A percentile compares a stretch with the other conserved stretches of the same genome.
Conservation (phyloP, 2,329 filamentous ascomycete species). For the Fusarium chaquense region DNA sequence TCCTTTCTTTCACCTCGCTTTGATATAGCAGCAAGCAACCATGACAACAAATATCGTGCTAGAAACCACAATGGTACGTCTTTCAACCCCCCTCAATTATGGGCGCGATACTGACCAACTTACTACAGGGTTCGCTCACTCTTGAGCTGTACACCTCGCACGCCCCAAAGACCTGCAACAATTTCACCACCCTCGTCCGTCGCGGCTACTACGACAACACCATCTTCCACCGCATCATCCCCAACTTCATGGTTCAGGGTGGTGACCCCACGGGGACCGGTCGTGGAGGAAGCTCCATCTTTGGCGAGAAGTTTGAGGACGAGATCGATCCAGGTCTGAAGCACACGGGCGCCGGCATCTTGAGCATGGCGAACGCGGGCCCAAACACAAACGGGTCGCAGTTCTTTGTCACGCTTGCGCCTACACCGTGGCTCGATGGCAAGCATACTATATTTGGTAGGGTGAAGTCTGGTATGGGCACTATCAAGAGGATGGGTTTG, state of each 20-base stretch:
- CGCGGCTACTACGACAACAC: conserved; percentile 90
- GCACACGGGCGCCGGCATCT: conserved; percentile 92
- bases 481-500: conserved; percentile 89
- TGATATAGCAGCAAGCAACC: conserved; percentile 32
- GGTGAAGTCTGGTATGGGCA: conserved; percentile 83
- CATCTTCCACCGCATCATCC: conserved; percentile 94
- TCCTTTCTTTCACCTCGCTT: not conserved
- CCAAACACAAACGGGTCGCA: conserved; percentile 94
- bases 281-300: conserved; percentile 88
- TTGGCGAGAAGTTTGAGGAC: conserved; percentile 93
- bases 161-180: conserved; percentile 88
- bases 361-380: conserved; percentile 96
- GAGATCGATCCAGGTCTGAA: conserved; percentile 84
- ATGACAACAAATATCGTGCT: conserved; percentile 86
- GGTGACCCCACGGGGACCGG: conserved; percentile 96
- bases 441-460: conserved; percentile 98
- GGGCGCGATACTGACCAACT: not conserved
- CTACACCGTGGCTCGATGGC: conserved; percentile 95
- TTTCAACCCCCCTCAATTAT: not conserved
- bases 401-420: conserved; percentile 95
- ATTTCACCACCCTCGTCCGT: conserved; percentile 83
- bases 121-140: conserved; percentile 77
- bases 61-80: conserved; percentile 83
- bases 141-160: conserved; percentile 92
- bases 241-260: conserved; percentile 95